Evolutionary conservation across 1,139 yeast genomes (phyloP).

Genomic region (Kurtzmaniella natalensis): DNA sequence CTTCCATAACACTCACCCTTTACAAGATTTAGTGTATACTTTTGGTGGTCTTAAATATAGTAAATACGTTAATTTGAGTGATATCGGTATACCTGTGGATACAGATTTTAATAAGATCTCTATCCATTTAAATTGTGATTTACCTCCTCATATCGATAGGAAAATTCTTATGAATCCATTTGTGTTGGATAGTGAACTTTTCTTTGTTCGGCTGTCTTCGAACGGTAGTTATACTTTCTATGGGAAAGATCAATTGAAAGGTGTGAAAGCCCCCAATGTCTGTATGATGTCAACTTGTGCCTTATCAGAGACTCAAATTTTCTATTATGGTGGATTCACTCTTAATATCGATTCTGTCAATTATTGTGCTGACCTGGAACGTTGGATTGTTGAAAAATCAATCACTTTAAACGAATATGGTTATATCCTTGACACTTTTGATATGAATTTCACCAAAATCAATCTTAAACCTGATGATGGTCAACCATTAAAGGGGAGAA

Average conservation of each 20-base stretch:
- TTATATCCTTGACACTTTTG: conserved; percentile 31
- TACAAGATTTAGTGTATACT: conserved; percentile 28
- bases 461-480: conserved; percentile 16
- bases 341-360: conserved; percentile 21
- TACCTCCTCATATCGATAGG: conserved; percentile 38
- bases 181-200: conserved; percentile 24
- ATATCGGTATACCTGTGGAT: conserved; percentile 32
- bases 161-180: conserved; percentile 35
- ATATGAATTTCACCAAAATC: conserved; percentile 29
- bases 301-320: conserved; percentile 33
- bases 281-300: conserved; percentile 25
- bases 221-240: conserved; percentile 31
- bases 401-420: conserved; percentile 33
- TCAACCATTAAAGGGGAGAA: conserved; percentile 16
- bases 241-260: conserved; percentile 17
- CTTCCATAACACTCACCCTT: conserved; percentile 32
- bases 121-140: conserved; percentile 33
- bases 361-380: conserved; percentile 20
- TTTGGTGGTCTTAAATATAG: conserved; percentile 36
- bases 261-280: conserved; percentile 17
- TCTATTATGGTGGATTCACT: conserved; percentile 41
- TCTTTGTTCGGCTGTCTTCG: conserved; percentile 28
- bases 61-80: conserved; percentile 18
- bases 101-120: conserved; percentile 29
- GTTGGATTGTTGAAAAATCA: conserved; percentile 36